Percentiles rank a stretch among this genome's conserved stretches.
These are phyloP conservation scores for Tuber borchii DNA, from an alignment of 495 filamentous ascomycete species.

Conservation along the genomic window DNA sequence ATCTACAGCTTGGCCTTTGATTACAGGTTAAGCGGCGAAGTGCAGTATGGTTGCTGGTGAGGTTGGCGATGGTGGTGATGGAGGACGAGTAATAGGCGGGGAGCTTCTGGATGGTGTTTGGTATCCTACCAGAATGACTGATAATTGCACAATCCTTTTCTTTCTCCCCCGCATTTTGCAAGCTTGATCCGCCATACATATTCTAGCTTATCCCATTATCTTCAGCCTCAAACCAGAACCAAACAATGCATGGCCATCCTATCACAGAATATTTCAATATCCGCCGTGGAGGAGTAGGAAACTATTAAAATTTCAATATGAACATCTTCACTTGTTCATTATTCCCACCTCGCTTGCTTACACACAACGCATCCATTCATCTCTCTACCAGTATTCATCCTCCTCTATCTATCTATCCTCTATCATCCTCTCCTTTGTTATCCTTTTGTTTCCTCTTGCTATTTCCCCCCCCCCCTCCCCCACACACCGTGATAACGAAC, in stretches of 20 bases:
- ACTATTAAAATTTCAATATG: background rate
- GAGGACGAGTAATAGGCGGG: background rate
- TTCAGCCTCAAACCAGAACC: background rate
- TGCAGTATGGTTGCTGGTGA: background rate
- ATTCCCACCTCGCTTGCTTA: background rate
- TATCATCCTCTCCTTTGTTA: background rate
- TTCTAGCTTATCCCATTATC: constrained; percentile 1
- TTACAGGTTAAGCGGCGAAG: background rate
- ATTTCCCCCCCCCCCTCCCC: background rate
- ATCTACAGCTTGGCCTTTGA: background rate
- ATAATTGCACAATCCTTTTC: background rate
- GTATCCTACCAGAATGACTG: background rate
- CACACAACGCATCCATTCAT: background rate
- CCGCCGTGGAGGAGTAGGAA: background rate
- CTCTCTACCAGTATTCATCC: background rate
- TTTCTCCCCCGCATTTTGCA: background rate
- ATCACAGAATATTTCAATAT: background rate
- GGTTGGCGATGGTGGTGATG: background rate
- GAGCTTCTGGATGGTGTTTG: background rate
- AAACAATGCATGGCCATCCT: background rate
- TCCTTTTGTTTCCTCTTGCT: background rate
- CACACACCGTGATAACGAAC: background rate
- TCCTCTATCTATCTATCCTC: constrained; percentile 1
- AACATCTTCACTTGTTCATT: background rate
- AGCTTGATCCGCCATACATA: background rate